A percentile compares a stretch with the other conserved stretches of the same genome.
These are phyloP conservation scores for Linnemannia hyalina DNA, from an alignment of 192 early-diverging fungal genomes.

Conservation along the genomic window DNA sequence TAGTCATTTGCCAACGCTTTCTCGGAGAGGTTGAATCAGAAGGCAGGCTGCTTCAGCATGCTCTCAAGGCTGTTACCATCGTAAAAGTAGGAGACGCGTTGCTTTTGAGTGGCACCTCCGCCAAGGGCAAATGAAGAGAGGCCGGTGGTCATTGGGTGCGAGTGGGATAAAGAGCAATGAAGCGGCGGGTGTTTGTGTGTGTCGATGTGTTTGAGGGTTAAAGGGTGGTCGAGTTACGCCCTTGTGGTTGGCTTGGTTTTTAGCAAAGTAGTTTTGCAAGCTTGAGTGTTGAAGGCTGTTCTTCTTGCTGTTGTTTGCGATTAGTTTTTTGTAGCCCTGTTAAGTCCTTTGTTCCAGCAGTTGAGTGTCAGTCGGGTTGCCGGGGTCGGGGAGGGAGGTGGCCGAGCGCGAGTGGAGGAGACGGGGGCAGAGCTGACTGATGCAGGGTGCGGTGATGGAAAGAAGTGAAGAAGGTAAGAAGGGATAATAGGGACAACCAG, in stretches of 20 bases:
- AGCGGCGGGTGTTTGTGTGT: neutral
- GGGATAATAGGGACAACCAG: neutral
- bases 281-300: neutral
- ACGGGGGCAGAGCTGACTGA: neutral
- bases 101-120: conserved; percentile 59
- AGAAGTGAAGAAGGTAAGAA: neutral
- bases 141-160: conserved; percentile 30
- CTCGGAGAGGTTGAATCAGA: neutral
- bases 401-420: neutral
- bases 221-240: neutral
- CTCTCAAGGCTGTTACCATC: conserved; percentile 62
- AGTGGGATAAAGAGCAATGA: neutral
- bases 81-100: conserved; percentile 75
- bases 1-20: neutral
- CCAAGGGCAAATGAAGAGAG: conserved; percentile 55
- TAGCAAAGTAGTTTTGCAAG: neutral
- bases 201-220: neutral
- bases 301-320: neutral
- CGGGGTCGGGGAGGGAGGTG: neutral
- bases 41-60: neutral
- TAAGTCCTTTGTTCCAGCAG: neutral
- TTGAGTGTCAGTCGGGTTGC: neutral
- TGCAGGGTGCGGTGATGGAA: neutral
- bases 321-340: neutral
- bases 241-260: neutral